Evolutionary conservation across 805 yeast species (phyloP).

Genomic region (Cyberlindnera lachancei): DNA sequence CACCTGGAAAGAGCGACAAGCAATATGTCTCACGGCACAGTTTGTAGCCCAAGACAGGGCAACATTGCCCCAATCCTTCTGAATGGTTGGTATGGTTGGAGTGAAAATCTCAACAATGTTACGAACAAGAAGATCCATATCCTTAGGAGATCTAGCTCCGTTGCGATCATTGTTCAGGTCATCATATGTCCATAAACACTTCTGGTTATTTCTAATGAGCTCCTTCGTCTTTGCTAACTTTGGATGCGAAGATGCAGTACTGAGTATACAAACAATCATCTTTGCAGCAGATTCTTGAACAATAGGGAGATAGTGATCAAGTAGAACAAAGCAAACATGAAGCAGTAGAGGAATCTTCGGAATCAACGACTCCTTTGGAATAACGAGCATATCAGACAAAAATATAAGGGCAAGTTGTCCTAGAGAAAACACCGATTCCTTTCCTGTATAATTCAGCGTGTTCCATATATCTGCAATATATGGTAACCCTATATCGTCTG

Average conservation of each 20-base stretch:
- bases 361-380: constrained; percentile 55
- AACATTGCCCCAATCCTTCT: constrained; percentile 76
- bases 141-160: constrained; percentile 79
- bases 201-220: constrained; percentile 43
- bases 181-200: constrained; percentile 73
- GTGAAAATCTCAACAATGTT: constrained; percentile 52
- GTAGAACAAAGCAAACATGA: constrained; percentile 70
- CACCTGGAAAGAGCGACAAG: constrained; percentile 92
- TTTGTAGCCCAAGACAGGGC: constrained; percentile 94
- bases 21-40: constrained; percentile 94
- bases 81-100: constrained; percentile 42
- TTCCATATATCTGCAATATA: constrained; percentile 69
- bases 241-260: constrained; percentile 44
- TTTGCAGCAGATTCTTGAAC: constrained; percentile 83
- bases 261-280: constrained; percentile 63
- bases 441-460: constrained; percentile 44
- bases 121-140: constrained; percentile 71
- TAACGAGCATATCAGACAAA: constrained; percentile 69
- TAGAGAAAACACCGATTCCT: constrained; percentile 73
- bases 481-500: constrained; percentile 42
- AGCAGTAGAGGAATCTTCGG: constrained; percentile 62
- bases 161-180: constrained; percentile 69
- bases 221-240: constrained; percentile 51
- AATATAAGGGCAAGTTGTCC: constrained; percentile 85
- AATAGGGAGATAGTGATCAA: constrained; percentile 80